A percentile compares a stretch with the other conserved stretches of the same genome.
These are phyloP conservation scores for Phyllosticta citrichinensis DNA, from an alignment of 2,329 filamentous ascomycete genomes.

Conservation along the genomic window DNA sequence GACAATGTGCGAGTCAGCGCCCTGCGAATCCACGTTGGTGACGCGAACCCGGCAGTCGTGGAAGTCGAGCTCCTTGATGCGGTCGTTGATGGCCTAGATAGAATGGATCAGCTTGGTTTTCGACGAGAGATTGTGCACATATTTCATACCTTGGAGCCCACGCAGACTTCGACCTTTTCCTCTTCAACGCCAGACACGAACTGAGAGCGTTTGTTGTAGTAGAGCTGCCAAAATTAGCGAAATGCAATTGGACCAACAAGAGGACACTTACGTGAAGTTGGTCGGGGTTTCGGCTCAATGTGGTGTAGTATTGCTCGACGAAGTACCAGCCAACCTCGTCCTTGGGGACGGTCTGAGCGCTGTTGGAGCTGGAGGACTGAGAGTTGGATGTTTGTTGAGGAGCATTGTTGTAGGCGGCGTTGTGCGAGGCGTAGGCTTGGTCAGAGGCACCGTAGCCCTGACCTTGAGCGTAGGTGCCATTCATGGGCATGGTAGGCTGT, in stretches of 20 bases:
- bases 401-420: conserved; percentile 22
- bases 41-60: conserved; percentile 98
- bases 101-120: conserved; percentile 12
- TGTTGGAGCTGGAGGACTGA: conserved; percentile 12
- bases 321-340: conserved; percentile 99
- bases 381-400: conserved; percentile 15
- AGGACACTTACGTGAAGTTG: conserved; percentile 61
- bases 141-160: conserved; percentile 68
- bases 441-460: conserved; percentile 30
- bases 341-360: conserved; percentile 49
- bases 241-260: neutral
- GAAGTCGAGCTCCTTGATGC: conserved; percentile 86
- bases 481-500: conserved; percentile 31
- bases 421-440: conserved; percentile 21
- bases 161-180: conserved; percentile 73
- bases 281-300: conserved; percentile 84
- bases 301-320: conserved; percentile 98
- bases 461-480: conserved; percentile 37
- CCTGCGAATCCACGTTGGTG: conserved; percentile 94
- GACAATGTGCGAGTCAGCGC: conserved; percentile 84
- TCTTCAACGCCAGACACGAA: conserved; percentile 89
- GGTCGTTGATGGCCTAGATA: conserved; percentile 75
- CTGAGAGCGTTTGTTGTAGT: conserved; percentile 93
- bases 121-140: conserved; percentile 4
- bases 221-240: conserved; percentile 44